phyloP scores from a whole-genome alignment of 2,329 filamentous ascomycete genomes.

The Calonectria naviculata region DNA sequence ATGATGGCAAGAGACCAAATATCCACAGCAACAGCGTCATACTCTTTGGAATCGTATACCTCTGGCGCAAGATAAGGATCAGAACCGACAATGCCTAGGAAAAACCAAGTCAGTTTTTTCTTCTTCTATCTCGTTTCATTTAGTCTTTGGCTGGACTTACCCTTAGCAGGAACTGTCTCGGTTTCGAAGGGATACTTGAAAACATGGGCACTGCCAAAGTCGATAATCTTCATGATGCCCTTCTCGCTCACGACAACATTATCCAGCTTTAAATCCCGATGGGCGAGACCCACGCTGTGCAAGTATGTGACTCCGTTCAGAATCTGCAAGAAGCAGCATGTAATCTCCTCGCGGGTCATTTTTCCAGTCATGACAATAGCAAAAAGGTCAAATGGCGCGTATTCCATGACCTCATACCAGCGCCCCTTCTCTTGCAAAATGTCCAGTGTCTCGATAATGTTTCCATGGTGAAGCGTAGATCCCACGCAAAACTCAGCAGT shows the following conservation, averaged over 20 bases:
- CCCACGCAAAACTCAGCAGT: slow-evolving; percentile 99
- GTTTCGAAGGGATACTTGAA: slow-evolving; percentile 98
- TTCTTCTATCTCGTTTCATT: background rate
- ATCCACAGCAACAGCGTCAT: slow-evolving; percentile 93
- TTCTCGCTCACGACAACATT: slow-evolving; percentile 97
- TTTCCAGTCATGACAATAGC: slow-evolving; percentile 99
- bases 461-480: slow-evolving; percentile 95
- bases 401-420: slow-evolving; percentile 99
- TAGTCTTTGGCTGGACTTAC: slow-evolving; percentile 33
- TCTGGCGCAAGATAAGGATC: slow-evolving; percentile 98
- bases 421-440: slow-evolving; percentile 93
- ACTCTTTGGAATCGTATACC: slow-evolving; percentile 93
- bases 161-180: slow-evolving; percentile 56
- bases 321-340: slow-evolving; percentile 93
- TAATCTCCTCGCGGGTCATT: slow-evolving; percentile 92
- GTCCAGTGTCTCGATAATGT: slow-evolving; percentile 97
- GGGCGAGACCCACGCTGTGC: slow-evolving; percentile 93
- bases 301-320: slow-evolving; percentile 94
- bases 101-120: slow-evolving; percentile 23
- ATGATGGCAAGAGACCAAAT: slow-evolving; percentile 99
- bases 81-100: slow-evolving; percentile 75
- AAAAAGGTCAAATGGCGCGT: slow-evolving; percentile 94
- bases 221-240: slow-evolving; percentile 99
- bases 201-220: slow-evolving; percentile 97
- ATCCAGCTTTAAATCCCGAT: slow-evolving; percentile 95